A percentile compares a stretch with the other conserved stretches of the same genome.
These are phyloP conservation scores for Tolypocladium album DNA, from an alignment of 2,329 filamentous ascomycete species.

Conservation along the genomic window DNA sequence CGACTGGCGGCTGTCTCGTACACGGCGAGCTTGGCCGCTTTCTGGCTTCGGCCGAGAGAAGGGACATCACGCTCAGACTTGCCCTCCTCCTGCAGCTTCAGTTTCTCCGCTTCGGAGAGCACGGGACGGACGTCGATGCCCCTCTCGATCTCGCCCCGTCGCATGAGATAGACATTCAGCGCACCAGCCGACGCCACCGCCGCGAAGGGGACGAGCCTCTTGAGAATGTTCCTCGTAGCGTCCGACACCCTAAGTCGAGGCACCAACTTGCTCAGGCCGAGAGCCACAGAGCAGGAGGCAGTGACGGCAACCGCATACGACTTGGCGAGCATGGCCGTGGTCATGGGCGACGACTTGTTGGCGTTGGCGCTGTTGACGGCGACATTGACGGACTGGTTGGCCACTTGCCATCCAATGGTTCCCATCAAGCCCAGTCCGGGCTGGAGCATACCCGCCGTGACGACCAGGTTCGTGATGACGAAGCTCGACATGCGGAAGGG, in stretches of 20 bases:
- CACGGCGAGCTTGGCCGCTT: constrained; percentile 80
- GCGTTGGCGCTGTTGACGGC: constrained; percentile 96
- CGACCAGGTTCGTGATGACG: constrained; percentile 84
- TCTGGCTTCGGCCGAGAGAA: constrained; percentile 76
- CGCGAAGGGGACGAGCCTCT: constrained; percentile 88
- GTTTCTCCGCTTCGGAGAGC: constrained; percentile 59
- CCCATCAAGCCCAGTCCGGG: constrained; percentile 73
- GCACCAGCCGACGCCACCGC: constrained; percentile 86
- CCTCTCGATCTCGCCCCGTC: constrained; percentile 83
- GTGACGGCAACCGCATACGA: constrained; percentile 89
- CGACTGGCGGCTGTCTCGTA: constrained; percentile 85
- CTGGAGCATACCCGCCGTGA: constrained; percentile 94
- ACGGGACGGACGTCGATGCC: constrained; percentile 91
- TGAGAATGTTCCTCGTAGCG: constrained; percentile 63
- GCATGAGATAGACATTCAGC: constrained; percentile 96
- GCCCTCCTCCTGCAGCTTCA: constrained; percentile 42
- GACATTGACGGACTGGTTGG: constrained; percentile 96
- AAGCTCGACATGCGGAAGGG: constrained; percentile 98
- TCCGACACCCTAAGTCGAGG: constrained; percentile 74
- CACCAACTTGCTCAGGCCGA: constrained; percentile 84
- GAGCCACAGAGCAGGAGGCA: constrained; percentile 85
- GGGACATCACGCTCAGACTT: constrained; percentile 53
- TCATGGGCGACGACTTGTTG: constrained; percentile 91
- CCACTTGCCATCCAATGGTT: constrained; percentile 86
- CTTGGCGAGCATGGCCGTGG: constrained; percentile 68